Conservation (phyloP, 257 asterid genomes). For the Coffea canephora region DNA sequence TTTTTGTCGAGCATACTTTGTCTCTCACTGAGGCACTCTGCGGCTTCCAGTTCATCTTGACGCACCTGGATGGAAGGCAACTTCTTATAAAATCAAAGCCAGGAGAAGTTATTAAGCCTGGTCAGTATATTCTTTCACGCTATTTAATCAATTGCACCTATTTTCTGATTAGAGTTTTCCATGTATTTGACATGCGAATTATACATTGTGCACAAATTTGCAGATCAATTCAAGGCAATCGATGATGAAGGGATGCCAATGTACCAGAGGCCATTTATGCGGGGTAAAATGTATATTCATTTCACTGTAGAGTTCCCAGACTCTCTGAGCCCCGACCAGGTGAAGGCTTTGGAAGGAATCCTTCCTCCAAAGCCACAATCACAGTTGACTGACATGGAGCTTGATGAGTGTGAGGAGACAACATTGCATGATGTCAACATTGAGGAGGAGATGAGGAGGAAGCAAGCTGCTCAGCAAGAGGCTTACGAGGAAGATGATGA, state of each 20-base stretch:
- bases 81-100: conserved; percentile 60
- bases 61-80: conserved; percentile 62
- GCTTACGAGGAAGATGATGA: conserved; percentile 56
- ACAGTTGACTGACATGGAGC: conserved; percentile 59
- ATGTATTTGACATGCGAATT: background rate
- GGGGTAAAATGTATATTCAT: conserved; percentile 57
- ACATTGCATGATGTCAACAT: conserved; percentile 64
- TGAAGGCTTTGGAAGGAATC: conserved; percentile 33
- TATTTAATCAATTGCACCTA: too few relatives aligned
- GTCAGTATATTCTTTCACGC: conserved; percentile 20
- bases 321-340: conserved; percentile 45
- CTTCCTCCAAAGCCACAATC: conserved; percentile 48
- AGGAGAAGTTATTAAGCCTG: conserved; percentile 71
- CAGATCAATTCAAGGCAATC: conserved; percentile 60
- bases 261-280: conserved; percentile 62
- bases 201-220: background rate
- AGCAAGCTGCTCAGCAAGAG: conserved; percentile 52
- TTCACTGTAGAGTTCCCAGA: conserved; percentile 62
- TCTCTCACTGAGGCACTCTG: conserved; percentile 63
- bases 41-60: conserved; percentile 59
- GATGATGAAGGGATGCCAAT: conserved; percentile 76
- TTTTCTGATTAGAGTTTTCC: background rate
- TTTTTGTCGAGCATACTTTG: conserved; percentile 59
- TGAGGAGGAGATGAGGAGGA: conserved; percentile 71
- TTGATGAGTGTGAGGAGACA: conserved; percentile 79